Conservation (phyloP, 2,329 filamentous ascomycete genomes). For the Fusarium circinatum region DNA sequence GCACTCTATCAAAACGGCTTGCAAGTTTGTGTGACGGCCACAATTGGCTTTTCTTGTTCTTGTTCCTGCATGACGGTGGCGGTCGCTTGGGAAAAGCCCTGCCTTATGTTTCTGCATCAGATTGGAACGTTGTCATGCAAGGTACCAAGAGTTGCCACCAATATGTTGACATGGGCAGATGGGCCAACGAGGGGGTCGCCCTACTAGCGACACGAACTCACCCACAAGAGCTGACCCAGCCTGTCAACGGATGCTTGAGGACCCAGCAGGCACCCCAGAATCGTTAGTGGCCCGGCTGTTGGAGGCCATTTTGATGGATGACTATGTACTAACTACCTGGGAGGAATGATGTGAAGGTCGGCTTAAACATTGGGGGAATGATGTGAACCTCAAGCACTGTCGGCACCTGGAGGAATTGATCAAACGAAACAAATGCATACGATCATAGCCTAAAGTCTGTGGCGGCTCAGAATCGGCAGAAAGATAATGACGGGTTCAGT, state of each 20-base stretch:
- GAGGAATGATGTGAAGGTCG: conserved; percentile 1
- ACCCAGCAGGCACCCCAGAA: conserved; percentile 19
- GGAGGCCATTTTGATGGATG: conserved; percentile 11
- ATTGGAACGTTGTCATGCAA: conserved; percentile 40
- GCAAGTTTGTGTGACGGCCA: conserved; percentile 30
- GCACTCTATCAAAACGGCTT: conserved; percentile 18
- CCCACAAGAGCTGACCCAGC: conserved; percentile 24
- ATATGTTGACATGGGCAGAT: background rate
- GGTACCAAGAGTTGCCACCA: conserved; percentile 39
- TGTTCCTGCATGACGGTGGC: conserved; percentile 45
- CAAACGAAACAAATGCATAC: conserved; percentile 9
- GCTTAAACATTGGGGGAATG: background rate
- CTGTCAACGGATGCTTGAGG: conserved; percentile 18
- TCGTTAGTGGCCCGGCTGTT: conserved; percentile 26
- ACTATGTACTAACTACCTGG: background rate
- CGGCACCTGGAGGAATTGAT: conserved; percentile 17
- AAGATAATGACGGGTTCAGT: conserved; percentile 20
- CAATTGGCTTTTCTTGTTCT: conserved; percentile 38
- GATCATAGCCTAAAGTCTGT: background rate
- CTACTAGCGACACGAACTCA: conserved; percentile 21
- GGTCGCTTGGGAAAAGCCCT: conserved; percentile 30
- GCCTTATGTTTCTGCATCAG: conserved; percentile 35
- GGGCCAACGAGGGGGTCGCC: conserved; percentile 22
- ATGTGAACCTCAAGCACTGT: background rate
- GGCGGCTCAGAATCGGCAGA: conserved; percentile 9